Evolutionary conservation across 306 rosid species (phyloP).

Genomic region (Dalbergia cultrata): DNA sequence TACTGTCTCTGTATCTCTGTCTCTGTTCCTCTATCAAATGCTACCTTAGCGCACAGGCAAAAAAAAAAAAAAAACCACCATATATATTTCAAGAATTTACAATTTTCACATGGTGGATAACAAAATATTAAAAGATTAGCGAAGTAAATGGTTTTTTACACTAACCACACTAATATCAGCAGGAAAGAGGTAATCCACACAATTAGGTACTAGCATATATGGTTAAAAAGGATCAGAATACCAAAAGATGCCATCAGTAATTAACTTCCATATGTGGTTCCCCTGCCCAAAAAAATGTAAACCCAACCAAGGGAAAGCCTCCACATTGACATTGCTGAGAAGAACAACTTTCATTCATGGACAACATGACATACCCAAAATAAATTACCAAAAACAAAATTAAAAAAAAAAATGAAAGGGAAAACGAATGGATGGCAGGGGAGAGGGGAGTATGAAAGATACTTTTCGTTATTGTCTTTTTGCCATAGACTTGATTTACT

Average conservation of each 20-base stretch:
- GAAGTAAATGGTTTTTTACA: background rate
- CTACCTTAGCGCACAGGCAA: too few relatives aligned
- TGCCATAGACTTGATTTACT: slow-evolving; percentile 58
- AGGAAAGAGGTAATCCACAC: background rate
- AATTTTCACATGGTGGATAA: background rate
- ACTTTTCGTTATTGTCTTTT: slow-evolving; percentile 61
- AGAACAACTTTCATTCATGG: background rate
- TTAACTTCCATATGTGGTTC: background rate
- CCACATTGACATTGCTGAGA: background rate
- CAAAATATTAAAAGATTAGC: background rate
- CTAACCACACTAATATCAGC: background rate
- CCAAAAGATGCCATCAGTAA: background rate
- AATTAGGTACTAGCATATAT: background rate
- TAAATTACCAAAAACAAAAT: background rate
- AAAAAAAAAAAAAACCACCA: background rate
- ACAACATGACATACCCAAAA: background rate
- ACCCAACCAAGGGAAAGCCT: background rate
- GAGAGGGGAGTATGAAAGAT: slow-evolving; percentile 12
- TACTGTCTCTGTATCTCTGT: too few relatives aligned
- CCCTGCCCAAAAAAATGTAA: background rate
- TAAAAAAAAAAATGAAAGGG: background rate
- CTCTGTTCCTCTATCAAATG: too few relatives aligned
- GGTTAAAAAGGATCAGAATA: background rate
- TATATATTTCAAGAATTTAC: background rate
- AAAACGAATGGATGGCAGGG: background rate